Evolutionary conservation across 345 rosid species (phyloP).

Genomic region (Clarkia xantiana): DNA sequence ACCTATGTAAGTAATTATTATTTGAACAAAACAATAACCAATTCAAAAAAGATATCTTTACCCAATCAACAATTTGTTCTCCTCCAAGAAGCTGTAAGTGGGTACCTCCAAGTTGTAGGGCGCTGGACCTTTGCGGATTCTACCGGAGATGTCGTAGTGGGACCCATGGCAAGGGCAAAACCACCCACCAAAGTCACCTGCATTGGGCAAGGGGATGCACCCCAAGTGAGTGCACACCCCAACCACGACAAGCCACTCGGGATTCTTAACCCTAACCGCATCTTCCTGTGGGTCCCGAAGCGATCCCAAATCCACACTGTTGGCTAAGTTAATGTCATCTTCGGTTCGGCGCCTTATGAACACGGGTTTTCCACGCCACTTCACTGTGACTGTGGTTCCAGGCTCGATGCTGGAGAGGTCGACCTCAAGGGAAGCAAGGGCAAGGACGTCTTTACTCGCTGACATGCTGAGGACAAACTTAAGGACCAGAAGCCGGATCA

Average conservation of each 20-base stretch:
- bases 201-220: conserved; percentile 50
- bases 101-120: conserved; percentile 56
- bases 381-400: conserved; percentile 28
- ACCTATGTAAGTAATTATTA: too few species aligned
- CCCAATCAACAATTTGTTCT: conserved; percentile 38
- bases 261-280: conserved; percentile 36
- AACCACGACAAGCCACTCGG: conserved; percentile 49
- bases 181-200: conserved; percentile 59
- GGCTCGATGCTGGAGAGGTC: conserved; percentile 47
- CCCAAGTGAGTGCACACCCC: conserved; percentile 60
- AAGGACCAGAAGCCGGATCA: conserved; percentile 43
- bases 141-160: conserved; percentile 51
- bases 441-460: conserved; percentile 54
- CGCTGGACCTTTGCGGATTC: conserved; percentile 55
- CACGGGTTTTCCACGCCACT: conserved; percentile 31
- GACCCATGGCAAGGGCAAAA: conserved; percentile 62
- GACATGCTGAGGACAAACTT: conserved; percentile 60
- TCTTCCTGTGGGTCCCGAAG: conserved; percentile 56
- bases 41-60: too few species aligned
- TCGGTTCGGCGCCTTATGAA: conserved; percentile 51
- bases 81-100: conserved; percentile 44
- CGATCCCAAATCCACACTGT: conserved; percentile 36
- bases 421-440: conserved; percentile 55
- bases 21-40: too few species aligned
- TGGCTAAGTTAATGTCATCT: conserved; percentile 41